Conservation (phyloP, 441 rosid genomes). For the Theobroma grandiflorum region DNA sequence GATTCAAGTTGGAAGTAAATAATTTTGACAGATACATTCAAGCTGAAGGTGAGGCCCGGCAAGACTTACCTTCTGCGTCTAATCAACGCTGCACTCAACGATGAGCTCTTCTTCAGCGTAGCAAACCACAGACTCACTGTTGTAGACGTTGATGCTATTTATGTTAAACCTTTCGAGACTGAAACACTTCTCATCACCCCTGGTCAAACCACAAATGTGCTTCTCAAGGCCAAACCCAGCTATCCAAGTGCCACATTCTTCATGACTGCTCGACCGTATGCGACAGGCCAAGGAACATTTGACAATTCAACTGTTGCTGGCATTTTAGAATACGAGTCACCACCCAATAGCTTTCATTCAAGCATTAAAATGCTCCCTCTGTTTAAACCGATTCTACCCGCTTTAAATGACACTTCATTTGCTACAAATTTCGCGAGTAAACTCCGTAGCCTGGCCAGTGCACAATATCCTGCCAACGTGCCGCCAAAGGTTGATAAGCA, state of each 20-base stretch:
- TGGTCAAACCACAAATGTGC: constrained; percentile 78
- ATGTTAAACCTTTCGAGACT: constrained; percentile 71
- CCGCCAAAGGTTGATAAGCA: constrained; percentile 57
- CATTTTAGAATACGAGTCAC: constrained; percentile 60
- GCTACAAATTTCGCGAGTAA: constrained; percentile 54
- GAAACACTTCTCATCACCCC: constrained; percentile 66
- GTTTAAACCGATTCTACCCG: constrained; percentile 60
- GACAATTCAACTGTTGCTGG: constrained; percentile 80
- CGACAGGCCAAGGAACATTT: constrained; percentile 73
- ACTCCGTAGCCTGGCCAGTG: constrained; percentile 61
- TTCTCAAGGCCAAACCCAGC: constrained; percentile 61
- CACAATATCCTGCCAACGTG: constrained; percentile 70
- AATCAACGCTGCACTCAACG: constrained; percentile 82
- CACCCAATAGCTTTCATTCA: constrained; percentile 31
- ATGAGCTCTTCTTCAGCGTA: constrained; percentile 82
- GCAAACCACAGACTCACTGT: constrained; percentile 71
- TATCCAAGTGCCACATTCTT: constrained; percentile 68
- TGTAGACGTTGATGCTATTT: constrained; percentile 75
- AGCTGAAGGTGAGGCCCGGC: constrained; percentile 70
- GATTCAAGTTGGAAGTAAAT: not conserved
- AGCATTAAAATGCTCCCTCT: constrained; percentile 45
- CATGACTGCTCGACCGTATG: constrained; percentile 74
- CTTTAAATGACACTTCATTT: constrained; percentile 68
- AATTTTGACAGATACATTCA: constrained; percentile 64
- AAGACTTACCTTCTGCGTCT: constrained; percentile 71